Evolutionary conservation across 192 early-diverging fungal species (phyloP).

Genomic region (Backusella tarrabulga): DNA sequence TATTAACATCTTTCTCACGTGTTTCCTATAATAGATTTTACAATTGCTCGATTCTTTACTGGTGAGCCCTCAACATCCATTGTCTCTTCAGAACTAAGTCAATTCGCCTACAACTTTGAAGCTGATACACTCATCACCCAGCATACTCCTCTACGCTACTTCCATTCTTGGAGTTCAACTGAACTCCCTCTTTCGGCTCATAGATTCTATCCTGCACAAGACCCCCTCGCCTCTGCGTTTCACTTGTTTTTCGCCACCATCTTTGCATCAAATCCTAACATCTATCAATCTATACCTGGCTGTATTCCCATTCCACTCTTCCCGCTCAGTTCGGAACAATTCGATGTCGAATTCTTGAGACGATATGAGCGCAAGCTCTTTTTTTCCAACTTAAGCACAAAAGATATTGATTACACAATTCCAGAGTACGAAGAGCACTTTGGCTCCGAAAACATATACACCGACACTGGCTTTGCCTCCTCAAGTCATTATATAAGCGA

Average conservation of each 20-base stretch:
- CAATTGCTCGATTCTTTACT: conserved; percentile 17
- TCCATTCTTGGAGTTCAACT: conserved; percentile 18
- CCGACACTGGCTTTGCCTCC: conserved; percentile 25
- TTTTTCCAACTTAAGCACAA: not conserved
- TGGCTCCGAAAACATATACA: conserved; percentile 18
- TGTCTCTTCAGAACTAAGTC: conserved; percentile 24
- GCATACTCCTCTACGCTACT: conserved; percentile 19
- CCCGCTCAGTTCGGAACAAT: conserved; percentile 18
- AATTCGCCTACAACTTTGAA: conserved; percentile 35
- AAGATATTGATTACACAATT: not conserved
- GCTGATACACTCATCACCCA: conserved; percentile 20
- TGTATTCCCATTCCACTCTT: conserved; percentile 32
- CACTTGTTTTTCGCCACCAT: conserved; percentile 39
- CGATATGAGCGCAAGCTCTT: conserved; percentile 31
- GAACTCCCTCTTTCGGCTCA: not conserved
- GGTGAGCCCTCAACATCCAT: conserved; percentile 10
- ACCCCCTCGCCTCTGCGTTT: conserved; percentile 26
- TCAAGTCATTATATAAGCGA: conserved; percentile 28
- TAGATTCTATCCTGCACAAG: conserved; percentile 32
- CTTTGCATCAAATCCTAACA: conserved; percentile 34
- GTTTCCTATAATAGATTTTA: conserved; percentile 21
- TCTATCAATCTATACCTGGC: conserved; percentile 25
- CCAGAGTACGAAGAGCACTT: not conserved
- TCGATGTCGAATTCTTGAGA: conserved; percentile 36
- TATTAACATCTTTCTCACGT: conserved; percentile 10